Conservation (phyloP, 768 basidiomycete species). For the Tulasnella sp. region DNA sequence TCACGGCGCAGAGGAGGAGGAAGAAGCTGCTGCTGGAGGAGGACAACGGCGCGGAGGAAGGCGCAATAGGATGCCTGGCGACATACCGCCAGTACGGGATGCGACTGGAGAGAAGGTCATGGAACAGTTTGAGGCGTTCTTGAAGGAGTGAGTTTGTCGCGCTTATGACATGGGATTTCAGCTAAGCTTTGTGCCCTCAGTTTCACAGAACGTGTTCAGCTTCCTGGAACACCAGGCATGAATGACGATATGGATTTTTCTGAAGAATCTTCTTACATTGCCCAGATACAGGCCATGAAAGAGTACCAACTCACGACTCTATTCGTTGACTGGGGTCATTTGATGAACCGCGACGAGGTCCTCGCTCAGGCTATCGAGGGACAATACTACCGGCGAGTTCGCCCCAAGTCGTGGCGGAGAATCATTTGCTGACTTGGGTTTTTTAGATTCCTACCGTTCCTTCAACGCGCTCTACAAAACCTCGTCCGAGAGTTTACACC, state of each 20-base stretch:
- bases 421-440: not conserved
- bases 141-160: conserved; percentile 60
- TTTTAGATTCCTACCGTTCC: conserved; percentile 70
- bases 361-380: conserved; percentile 87
- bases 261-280: conserved; percentile 55
- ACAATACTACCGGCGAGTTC: conserved; percentile 71
- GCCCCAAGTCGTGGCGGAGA: not conserved
- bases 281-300: conserved; percentile 91
- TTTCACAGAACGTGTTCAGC: conserved; percentile 69
- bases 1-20: conserved; percentile 10
- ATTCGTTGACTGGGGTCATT: conserved; percentile 90
- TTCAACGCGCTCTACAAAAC: conserved; percentile 81
- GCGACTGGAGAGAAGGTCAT: conserved; percentile 92
- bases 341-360: conserved; percentile 82
- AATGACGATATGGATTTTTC: conserved; percentile 51
- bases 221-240: conserved; percentile 69
- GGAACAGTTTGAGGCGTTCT: conserved; percentile 82
- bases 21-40: conserved; percentile 4
- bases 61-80: conserved; percentile 27
- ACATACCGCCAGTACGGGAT: conserved; percentile 83
- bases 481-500: conserved; percentile 84
- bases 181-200: conserved; percentile 32
- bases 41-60: conserved; percentile 1
- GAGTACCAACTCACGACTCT: conserved; percentile 91
- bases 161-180: not conserved